Evolutionary conservation across 1,284 basidiomycete genomes (phyloP).

Genomic region (Veloboletus limbatus): DNA sequence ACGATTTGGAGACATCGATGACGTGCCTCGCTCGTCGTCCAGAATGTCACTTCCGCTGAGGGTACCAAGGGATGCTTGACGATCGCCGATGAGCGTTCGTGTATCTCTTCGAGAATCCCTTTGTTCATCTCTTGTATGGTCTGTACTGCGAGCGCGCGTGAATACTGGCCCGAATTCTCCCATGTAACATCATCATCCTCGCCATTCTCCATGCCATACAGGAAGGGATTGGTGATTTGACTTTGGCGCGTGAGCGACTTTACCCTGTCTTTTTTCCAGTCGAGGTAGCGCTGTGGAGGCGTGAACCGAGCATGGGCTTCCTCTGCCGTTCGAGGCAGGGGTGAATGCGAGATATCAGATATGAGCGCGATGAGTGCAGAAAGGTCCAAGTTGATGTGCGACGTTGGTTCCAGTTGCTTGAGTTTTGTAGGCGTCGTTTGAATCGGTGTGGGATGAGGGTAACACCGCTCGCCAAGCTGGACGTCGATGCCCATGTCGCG

Average conservation of each 20-base stretch:
- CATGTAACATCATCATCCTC: slow-evolving; percentile 31
- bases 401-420: slow-evolving; percentile 44
- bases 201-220: slow-evolving; percentile 8
- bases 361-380: slow-evolving; percentile 80
- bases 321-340: slow-evolving; percentile 53
- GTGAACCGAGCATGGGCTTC: slow-evolving; percentile 65
- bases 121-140: slow-evolving; percentile 68
- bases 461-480: slow-evolving; percentile 58
- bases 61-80: neutral
- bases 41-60: slow-evolving; percentile 53
- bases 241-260: slow-evolving; percentile 9
- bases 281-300: slow-evolving; percentile 50
- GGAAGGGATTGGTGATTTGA: neutral
- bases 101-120: slow-evolving; percentile 64
- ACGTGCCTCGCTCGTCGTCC: slow-evolving; percentile 74
- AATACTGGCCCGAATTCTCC: slow-evolving; percentile 48
- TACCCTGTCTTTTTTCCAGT: slow-evolving; percentile 52
- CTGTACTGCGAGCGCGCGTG: slow-evolving; percentile 62
- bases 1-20: slow-evolving; percentile 68
- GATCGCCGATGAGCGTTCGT: slow-evolving; percentile 40
- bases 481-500: slow-evolving; percentile 63
- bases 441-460: slow-evolving; percentile 26
- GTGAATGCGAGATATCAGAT: slow-evolving; percentile 77
- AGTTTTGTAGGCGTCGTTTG: slow-evolving; percentile 15
- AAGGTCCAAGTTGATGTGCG: slow-evolving; percentile 72